Conservation (phyloP, 202 grass and related monocot species). For the Setaria viridis region DNA sequence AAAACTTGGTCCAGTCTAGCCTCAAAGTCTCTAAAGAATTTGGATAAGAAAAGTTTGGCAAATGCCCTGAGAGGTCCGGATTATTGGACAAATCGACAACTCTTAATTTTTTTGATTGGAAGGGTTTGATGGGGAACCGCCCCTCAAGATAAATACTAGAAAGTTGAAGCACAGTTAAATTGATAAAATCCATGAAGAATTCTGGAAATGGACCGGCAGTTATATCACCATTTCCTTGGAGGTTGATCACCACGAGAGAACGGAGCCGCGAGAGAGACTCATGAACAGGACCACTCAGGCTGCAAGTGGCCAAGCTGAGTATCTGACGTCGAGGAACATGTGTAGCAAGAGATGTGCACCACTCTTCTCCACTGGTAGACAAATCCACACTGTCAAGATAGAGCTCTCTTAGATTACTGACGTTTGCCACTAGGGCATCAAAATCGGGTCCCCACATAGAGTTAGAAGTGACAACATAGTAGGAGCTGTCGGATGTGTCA, state of each 20-base stretch:
- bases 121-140: neutral
- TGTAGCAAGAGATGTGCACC: slow-evolving; percentile 12
- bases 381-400: slow-evolving; percentile 31
- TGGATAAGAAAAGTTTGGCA: slow-evolving; percentile 15
- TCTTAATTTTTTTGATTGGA: slow-evolving; percentile 20
- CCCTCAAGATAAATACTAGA: neutral
- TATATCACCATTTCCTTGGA: neutral
- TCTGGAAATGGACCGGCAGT: neutral
- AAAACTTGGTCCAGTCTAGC: slow-evolving; percentile 28
- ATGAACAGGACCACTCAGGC: slow-evolving; percentile 20
- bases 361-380: slow-evolving; percentile 5
- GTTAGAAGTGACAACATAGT: fast-evolving
- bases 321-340: slow-evolving; percentile 40
- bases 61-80: neutral
- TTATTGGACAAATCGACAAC: slow-evolving; percentile 48
- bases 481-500: too few species aligned
- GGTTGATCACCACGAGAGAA: slow-evolving; percentile 33
- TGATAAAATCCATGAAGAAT: slow-evolving; percentile 44
- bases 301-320: slow-evolving; percentile 29
- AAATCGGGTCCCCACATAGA: neutral
- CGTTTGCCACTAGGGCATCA: slow-evolving; percentile 17
- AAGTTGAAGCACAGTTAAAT: slow-evolving; percentile 41
- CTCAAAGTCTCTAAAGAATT: slow-evolving; percentile 34
- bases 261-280: slow-evolving; percentile 10
- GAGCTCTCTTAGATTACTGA: slow-evolving; percentile 45